phyloP scores from a whole-genome alignment of 2,329 filamentous ascomycete species.

The Fusarium coffeatum region DNA sequence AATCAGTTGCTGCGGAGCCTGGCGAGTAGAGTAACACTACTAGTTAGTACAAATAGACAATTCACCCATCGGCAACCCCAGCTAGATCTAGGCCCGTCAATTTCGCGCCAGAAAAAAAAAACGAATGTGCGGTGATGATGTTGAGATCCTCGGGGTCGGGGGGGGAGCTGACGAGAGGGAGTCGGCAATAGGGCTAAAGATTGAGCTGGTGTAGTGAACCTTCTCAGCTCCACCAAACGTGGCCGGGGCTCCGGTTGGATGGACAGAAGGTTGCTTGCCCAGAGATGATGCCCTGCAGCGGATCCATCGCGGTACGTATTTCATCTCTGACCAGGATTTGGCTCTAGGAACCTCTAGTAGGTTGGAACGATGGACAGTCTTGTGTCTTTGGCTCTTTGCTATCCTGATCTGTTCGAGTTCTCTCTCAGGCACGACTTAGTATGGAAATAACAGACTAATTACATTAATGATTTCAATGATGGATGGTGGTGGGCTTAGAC shows the following conservation, averaged over 20 bases:
- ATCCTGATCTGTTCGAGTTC: slow-evolving; percentile 1
- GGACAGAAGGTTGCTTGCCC: slow-evolving; percentile 35
- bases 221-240: slow-evolving; percentile 43
- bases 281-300: slow-evolving; percentile 31
- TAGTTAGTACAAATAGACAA: background rate
- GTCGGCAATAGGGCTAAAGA: slow-evolving; percentile 47
- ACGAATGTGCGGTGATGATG: slow-evolving; percentile 41
- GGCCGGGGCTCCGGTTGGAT: slow-evolving; percentile 43
- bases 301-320: slow-evolving; percentile 21
- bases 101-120: slow-evolving; percentile 38
- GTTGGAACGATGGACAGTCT: background rate
- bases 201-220: slow-evolving; percentile 42
- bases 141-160: slow-evolving; percentile 37
- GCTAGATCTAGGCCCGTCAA: slow-evolving; percentile 21
- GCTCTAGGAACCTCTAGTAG: background rate
- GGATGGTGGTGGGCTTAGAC: slow-evolving; percentile 42
- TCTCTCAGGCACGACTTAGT: slow-evolving; percentile 13
- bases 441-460: background rate
- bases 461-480: slow-evolving; percentile 22
- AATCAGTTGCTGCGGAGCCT: slow-evolving; percentile 18
- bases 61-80: slow-evolving; percentile 23
- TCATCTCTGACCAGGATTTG: slow-evolving; percentile 3
- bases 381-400: slow-evolving; percentile 8
- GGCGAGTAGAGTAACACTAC: slow-evolving; percentile 6
- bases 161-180: slow-evolving; percentile 44